These are phyloP conservation scores for Nitzschia sp. DNA, from an alignment of 108 stramenopile species.

Conservation along the genomic window DNA sequence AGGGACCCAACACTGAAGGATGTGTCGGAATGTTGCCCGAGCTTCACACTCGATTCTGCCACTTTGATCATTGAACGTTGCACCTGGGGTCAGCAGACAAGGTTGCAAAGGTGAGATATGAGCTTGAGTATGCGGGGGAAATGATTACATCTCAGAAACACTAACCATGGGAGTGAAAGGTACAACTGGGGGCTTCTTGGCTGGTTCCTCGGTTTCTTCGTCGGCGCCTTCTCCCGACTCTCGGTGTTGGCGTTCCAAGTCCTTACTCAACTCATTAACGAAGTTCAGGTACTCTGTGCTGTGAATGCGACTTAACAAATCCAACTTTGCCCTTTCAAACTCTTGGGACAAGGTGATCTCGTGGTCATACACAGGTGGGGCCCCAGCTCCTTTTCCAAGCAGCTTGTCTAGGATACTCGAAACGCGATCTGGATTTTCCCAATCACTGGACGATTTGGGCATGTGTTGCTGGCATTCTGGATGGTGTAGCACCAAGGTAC, in stretches of 20 bases:
- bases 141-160: not conserved
- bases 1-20: constrained; percentile 87
- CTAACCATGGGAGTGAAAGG: constrained; percentile 84
- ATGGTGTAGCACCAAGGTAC: constrained; percentile 87
- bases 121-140: not conserved
- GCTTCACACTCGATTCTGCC: constrained; percentile 54
- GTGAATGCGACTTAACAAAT: constrained; percentile 85
- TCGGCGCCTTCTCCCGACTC: constrained; percentile 18
- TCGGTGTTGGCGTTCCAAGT: constrained; percentile 64
- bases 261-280: constrained; percentile 86
- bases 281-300: constrained; percentile 86
- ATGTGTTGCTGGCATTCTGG: constrained; percentile 88
- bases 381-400: constrained; percentile 35
- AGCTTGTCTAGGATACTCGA: constrained; percentile 65
- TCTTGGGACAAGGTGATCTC: constrained; percentile 80
- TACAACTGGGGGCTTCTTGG: constrained; percentile 52
- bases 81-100: constrained; percentile 26
- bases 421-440: constrained; percentile 87
- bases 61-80: constrained; percentile 70
- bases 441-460: constrained; percentile 74
- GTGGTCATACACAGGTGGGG: constrained; percentile 45
- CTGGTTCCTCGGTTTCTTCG: constrained; percentile 22
- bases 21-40: constrained; percentile 76
- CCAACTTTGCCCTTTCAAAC: constrained; percentile 85
- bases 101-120: not conserved